Conservation (phyloP, 805 yeast species). For the Phaffomyces thermotolerans region DNA sequence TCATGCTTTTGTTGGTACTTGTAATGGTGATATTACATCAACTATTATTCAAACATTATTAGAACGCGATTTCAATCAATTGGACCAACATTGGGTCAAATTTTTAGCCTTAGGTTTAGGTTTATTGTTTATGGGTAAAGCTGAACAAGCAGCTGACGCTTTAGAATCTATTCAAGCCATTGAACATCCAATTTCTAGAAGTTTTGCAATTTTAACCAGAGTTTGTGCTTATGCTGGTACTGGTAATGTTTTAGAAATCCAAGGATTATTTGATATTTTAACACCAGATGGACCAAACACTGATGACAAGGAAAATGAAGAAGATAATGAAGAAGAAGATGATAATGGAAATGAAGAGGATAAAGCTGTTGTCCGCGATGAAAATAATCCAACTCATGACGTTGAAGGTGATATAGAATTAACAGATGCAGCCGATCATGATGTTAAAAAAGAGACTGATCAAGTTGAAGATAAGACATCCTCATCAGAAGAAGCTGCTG, state of each 20-base stretch:
- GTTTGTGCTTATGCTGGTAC: constrained; percentile 96
- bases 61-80: constrained; percentile 73
- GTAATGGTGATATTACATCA: constrained; percentile 91
- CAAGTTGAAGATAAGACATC: constrained; percentile 20
- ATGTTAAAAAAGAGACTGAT: constrained; percentile 26
- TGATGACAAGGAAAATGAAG: constrained; percentile 51
- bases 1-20: constrained; percentile 91
- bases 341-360: constrained; percentile 28
- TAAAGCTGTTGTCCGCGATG: constrained; percentile 7
- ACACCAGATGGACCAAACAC: constrained; percentile 58
- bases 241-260: constrained; percentile 93
- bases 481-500: constrained; percentile 22
- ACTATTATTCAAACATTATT: constrained; percentile 82
- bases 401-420: constrained; percentile 25
- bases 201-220: constrained; percentile 81
- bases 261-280: constrained; percentile 81
- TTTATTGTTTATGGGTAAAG: constrained; percentile 84
- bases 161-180: constrained; percentile 90
- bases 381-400: constrained; percentile 17
- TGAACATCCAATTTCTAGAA: constrained; percentile 88
- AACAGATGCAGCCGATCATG: constrained; percentile 20
- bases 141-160: constrained; percentile 90
- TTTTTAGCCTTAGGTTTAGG: constrained; percentile 92
- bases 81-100: constrained; percentile 79
- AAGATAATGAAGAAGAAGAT: constrained; percentile 41